Percentiles rank a stretch among this genome's conserved stretches.
These are phyloP conservation scores for Acrasis kona DNA, from an alignment of 78 protist species.

Conservation along the genomic window DNA sequence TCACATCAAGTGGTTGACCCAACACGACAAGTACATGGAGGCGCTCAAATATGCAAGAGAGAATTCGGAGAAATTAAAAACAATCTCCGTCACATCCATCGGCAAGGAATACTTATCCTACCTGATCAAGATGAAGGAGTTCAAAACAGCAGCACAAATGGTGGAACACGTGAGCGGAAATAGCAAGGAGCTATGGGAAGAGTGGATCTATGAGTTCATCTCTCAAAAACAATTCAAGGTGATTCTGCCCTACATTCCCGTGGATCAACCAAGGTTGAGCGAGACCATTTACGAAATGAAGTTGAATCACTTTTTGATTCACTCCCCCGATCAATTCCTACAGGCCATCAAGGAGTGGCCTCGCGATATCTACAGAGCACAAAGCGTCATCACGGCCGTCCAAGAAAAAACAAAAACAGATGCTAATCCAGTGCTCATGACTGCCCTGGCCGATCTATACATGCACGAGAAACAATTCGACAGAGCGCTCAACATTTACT, in stretches of 20 bases:
- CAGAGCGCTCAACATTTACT: slow-evolving; percentile 46
- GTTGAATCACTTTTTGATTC: slow-evolving; percentile 36
- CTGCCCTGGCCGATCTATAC: slow-evolving; percentile 26
- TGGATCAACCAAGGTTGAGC: slow-evolving; percentile 26
- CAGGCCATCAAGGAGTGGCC: slow-evolving; percentile 50
- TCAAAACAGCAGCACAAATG: slow-evolving; percentile 43
- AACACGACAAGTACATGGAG: slow-evolving; percentile 41
- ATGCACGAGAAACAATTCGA: slow-evolving; percentile 25
- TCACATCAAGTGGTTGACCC: slow-evolving; percentile 67
- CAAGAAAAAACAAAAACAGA: background rate
- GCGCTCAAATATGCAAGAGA: slow-evolving; percentile 29
- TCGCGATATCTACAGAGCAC: slow-evolving; percentile 25
- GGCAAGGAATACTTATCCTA: slow-evolving; percentile 61
- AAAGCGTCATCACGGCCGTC: background rate
- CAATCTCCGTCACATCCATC: slow-evolving; percentile 23
- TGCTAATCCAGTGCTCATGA: background rate
- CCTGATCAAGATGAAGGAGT: slow-evolving; percentile 19
- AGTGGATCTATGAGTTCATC: slow-evolving; percentile 42
- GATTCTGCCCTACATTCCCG: slow-evolving; percentile 53
- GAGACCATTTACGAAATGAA: slow-evolving; percentile 44
- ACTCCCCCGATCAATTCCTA: slow-evolving; percentile 20
- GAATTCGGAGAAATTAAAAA: background rate
- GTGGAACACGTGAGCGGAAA: slow-evolving; percentile 30
- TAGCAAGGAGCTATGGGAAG: slow-evolving; percentile 47
- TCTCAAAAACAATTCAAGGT: slow-evolving; percentile 15